A percentile compares a stretch with the other conserved stretches of the same genome.
These are phyloP conservation scores for Ophiosphaerella korrae DNA, from an alignment of 2,329 filamentous ascomycete genomes.

Conservation along the genomic window DNA sequence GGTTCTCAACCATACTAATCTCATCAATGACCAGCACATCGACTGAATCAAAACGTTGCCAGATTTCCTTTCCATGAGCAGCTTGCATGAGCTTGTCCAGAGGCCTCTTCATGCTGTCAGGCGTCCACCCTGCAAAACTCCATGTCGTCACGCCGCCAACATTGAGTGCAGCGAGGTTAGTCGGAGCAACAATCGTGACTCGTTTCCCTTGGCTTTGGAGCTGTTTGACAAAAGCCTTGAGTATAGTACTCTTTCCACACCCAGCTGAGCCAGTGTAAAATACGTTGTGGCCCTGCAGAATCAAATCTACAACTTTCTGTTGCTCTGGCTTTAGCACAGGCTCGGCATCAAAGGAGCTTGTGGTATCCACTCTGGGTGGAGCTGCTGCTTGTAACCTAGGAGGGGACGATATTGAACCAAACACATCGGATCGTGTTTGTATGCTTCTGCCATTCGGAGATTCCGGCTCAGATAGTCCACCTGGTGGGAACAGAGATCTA, in stretches of 20 bases:
- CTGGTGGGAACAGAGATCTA: not conserved
- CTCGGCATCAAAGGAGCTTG: not conserved
- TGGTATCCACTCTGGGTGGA: not conserved
- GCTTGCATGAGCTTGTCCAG: constrained; percentile 42
- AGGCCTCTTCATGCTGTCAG: constrained; percentile 51
- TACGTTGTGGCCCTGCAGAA: constrained; percentile 60
- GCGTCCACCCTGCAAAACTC: constrained; percentile 62
- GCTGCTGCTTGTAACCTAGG: not conserved
- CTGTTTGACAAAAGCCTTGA: constrained; percentile 55
- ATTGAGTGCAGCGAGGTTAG: constrained; percentile 63
- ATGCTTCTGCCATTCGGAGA: not conserved
- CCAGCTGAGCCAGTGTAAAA: constrained; percentile 70
- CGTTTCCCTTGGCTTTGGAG: constrained; percentile 42
- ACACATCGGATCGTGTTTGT: no score
- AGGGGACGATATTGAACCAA: not conserved
- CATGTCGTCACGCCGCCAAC: constrained; percentile 63
- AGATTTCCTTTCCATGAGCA: constrained; percentile 43
- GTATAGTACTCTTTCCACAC: constrained; percentile 62
- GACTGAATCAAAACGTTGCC: constrained; percentile 49
- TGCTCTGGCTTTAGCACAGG: constrained; percentile 49
- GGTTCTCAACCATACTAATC: constrained; percentile 67
- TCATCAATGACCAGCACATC: constrained; percentile 69
- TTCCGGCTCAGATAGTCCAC: not conserved
- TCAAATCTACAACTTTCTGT: constrained; percentile 56
- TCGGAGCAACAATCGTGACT: constrained; percentile 64